Conservation (phyloP, 768 basidiomycete species). For the Hericium erinaceus region DNA sequence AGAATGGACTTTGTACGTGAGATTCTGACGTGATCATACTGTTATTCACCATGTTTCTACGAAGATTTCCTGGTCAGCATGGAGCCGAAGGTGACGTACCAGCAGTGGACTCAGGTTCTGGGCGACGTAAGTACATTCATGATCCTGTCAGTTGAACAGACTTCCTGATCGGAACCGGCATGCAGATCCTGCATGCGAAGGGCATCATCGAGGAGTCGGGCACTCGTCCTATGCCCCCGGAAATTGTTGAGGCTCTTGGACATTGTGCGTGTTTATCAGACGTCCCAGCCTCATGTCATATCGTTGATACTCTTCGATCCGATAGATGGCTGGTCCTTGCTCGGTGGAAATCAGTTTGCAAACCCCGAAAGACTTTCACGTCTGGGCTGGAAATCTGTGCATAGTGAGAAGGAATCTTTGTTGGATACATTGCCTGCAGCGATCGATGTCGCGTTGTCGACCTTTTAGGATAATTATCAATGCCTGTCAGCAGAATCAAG, state of each 20-base stretch:
- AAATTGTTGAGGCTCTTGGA: slow-evolving; percentile 28
- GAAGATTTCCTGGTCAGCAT: slow-evolving; percentile 26
- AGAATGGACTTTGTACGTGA: slow-evolving; percentile 31
- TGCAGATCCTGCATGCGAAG: slow-evolving; percentile 22
- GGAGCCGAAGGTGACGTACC: slow-evolving; percentile 21
- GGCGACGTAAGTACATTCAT: slow-evolving; percentile 23
- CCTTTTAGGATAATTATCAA: no score
- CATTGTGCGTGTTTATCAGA: slow-evolving; percentile 24
- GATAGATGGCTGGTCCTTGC: slow-evolving; percentile 31
- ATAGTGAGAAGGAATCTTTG: slow-evolving; percentile 19
- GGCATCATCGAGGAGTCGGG: slow-evolving; percentile 26
- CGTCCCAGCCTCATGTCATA: background rate
- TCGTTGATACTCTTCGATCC: background rate
- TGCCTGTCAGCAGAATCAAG: no score
- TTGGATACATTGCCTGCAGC: slow-evolving; percentile 19
- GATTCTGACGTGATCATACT: background rate
- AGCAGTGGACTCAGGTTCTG: slow-evolving; percentile 25
- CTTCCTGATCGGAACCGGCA: background rate
- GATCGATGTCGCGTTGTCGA: slow-evolving; percentile 8
- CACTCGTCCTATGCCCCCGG: slow-evolving; percentile 23
- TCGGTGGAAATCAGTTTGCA: slow-evolving; percentile 31
- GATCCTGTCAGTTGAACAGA: no score
- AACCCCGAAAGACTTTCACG: slow-evolving; percentile 25
- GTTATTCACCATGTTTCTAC: background rate
- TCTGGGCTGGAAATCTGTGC: slow-evolving; percentile 31